phyloP scores from a whole-genome alignment of 805 yeast species.

The Spencermartinsiella europaea region DNA sequence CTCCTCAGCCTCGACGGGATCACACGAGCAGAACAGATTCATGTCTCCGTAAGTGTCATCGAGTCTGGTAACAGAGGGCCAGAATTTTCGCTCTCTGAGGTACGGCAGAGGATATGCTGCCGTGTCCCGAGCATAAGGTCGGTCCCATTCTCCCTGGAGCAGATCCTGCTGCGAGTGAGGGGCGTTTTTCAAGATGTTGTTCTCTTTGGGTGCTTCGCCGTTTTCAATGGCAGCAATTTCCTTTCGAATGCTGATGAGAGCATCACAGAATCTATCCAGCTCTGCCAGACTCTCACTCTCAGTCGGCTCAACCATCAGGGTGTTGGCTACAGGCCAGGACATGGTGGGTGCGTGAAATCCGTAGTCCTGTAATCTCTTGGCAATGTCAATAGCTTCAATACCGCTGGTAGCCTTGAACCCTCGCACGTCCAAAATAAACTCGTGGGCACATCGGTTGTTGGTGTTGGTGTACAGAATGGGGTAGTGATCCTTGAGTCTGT shows the following conservation, averaged over 20 bases:
- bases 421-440: slow-evolving; percentile 87
- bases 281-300: slow-evolving; percentile 89
- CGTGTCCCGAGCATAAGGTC: slow-evolving; percentile 88
- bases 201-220: slow-evolving; percentile 49
- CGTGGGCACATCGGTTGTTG: slow-evolving; percentile 87
- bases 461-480: slow-evolving; percentile 66
- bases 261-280: slow-evolving; percentile 82
- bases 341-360: slow-evolving; percentile 99
- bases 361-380: slow-evolving; percentile 94
- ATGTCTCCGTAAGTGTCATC: slow-evolving; percentile 94
- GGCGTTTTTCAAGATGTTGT: slow-evolving; percentile 70
- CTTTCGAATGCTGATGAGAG: slow-evolving; percentile 73
- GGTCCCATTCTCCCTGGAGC: slow-evolving; percentile 66
- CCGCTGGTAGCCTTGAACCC: slow-evolving; percentile 68
- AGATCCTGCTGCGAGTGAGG: slow-evolving; percentile 88
- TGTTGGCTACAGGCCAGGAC: slow-evolving; percentile 98
- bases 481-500: slow-evolving; percentile 63
- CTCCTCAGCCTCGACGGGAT: slow-evolving; percentile 22
- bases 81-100: slow-evolving; percentile 70
- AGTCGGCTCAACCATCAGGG: slow-evolving; percentile 97
- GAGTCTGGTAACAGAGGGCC: slow-evolving; percentile 93
- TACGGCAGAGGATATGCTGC: slow-evolving; percentile 90
- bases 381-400: slow-evolving; percentile 92
- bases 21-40: slow-evolving; percentile 87
- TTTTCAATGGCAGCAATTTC: slow-evolving; percentile 73